Evolutionary conservation across 257 asterid genomes (phyloP).

Genomic region (Linaria vulgaris): DNA sequence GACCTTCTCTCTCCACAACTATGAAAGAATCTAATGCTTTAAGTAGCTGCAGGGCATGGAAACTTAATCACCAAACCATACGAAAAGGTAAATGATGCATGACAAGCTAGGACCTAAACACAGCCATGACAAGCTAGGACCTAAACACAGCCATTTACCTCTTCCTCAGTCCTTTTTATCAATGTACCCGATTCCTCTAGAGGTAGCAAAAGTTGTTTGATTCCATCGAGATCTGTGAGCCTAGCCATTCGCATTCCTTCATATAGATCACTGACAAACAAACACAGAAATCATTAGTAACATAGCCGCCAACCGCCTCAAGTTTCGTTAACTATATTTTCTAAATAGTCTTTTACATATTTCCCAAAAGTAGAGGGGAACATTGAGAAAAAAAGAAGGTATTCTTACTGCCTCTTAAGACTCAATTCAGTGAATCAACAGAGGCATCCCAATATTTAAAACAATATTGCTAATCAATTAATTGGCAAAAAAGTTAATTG

Average conservation of each 20-base stretch:
- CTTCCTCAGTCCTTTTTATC: conserved; percentile 79
- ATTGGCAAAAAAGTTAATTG: not conserved
- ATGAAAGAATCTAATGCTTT: conserved; percentile 62
- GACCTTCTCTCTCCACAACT: conserved; percentile 96
- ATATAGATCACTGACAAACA: conserved; percentile 79
- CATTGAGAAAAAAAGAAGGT: not conserved
- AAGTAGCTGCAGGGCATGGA: conserved; percentile 47
- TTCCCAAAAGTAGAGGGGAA: not conserved
- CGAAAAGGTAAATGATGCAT: conserved; percentile 6
- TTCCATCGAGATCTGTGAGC: conserved; percentile 63
- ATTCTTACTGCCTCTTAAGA: not conserved
- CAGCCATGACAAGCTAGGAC: conserved; percentile 13
- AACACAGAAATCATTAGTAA: conserved; percentile 11
- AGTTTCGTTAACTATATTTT: not conserved
- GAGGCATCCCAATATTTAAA: too few relatives aligned
- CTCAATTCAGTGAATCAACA: too few relatives aligned
- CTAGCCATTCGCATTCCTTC: conserved; percentile 92
- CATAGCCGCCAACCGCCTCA: conserved; percentile 13
- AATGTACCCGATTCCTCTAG: conserved; percentile 80
- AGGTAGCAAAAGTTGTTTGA: conserved; percentile 79
- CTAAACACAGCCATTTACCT: conserved; percentile 45
- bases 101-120: conserved; percentile 12
- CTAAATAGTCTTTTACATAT: not conserved
- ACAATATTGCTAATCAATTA: not conserved
- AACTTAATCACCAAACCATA: conserved; percentile 18